Conservation (phyloP, 2,329 filamentous ascomycete genomes). For the Aureobasidium sp. region DNA sequence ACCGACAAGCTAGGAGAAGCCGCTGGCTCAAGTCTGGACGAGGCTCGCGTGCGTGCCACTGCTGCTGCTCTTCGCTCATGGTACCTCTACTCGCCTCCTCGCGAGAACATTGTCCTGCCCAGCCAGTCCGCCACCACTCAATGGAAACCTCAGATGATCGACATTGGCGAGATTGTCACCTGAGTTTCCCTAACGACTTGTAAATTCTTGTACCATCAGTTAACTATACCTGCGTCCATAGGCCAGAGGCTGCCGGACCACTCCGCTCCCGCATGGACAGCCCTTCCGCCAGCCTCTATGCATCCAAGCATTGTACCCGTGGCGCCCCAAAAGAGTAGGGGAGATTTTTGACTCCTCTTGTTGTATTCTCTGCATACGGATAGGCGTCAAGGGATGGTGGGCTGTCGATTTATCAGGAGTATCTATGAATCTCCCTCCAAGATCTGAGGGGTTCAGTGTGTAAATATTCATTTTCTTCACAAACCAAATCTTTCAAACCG, state of each 20-base stretch:
- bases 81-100: conserved; percentile 84
- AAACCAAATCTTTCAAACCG: neutral
- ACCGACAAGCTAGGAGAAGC: conserved; percentile 87
- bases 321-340: neutral
- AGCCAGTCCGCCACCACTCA: conserved; percentile 36
- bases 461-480: conserved; percentile 10
- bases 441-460: conserved; percentile 1
- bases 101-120: conserved; percentile 42
- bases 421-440: neutral
- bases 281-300: neutral
- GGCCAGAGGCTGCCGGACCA: conserved; percentile 1
- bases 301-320: neutral
- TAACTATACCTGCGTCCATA: neutral
- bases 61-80: conserved; percentile 83
- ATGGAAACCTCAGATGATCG: conserved; percentile 49
- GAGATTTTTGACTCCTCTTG: neutral
- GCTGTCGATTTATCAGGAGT: conserved; percentile 4
- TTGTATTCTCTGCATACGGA: conserved; percentile 11
- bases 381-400: conserved; percentile 6
- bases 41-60: conserved; percentile 69
- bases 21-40: conserved; percentile 65
- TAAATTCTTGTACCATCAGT: conserved; percentile 10
- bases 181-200: conserved; percentile 16
- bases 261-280: neutral
- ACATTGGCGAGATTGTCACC: conserved; percentile 48